Base-by-base conservation (phyloP, 2,329 filamentous ascomycete species). In the Esteya vermicola region DNA sequence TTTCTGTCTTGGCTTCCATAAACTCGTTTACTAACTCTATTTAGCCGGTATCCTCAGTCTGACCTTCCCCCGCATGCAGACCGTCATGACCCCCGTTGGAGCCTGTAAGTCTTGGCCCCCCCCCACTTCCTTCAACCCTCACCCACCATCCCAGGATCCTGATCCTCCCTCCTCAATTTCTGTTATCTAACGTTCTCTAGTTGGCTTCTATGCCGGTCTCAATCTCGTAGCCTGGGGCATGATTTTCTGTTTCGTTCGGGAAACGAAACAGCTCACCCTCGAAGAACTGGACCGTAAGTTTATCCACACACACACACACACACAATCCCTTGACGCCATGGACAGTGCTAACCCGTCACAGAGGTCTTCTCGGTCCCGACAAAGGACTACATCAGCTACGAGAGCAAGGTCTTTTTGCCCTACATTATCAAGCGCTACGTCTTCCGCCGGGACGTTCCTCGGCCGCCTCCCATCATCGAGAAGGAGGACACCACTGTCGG, bases 281-380 rank as follows among this genome's bases (percentile, higher is more conserved):
- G 68, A 73, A 52, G 72, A 75, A 51, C 57, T 81, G 27, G 76
- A 81, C 48, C 39, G 39, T 70, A 70, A 43, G 65, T 75, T 38
- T 13, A 42, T 39, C 21, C 39, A 42, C 35, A 66, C n/a, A n/a
- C n/a, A n/a, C n/a, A n/a, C n/a, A n/a, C n/a, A n/a, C n/a, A n/a
- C n/a, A n/a, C n/a, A n/a, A n/a, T n/a, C n/a, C n/a, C n/a, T n/a
- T n/a, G n/a, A n/a, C n/a, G n/a, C n/a, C n/a, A n/a, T n/a, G n/a
- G n/a, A n/a, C n/a, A n/a, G n/a, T n/a, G n/a, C 70, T 22, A n/a
- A 23, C 6, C 5, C 6, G 51, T 55, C 4, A 69, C 71, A 1
- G 72, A 76, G 52, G 65, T 74, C 36, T 74, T 73, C 50, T 73
- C 70, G 4, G 73, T 80, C 5, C 73, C 74, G 2, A 77, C 72